These are phyloP conservation scores for Pyrenophora graminea DNA, from an alignment of 2,329 filamentous ascomycete species.

Conservation along the genomic window DNA sequence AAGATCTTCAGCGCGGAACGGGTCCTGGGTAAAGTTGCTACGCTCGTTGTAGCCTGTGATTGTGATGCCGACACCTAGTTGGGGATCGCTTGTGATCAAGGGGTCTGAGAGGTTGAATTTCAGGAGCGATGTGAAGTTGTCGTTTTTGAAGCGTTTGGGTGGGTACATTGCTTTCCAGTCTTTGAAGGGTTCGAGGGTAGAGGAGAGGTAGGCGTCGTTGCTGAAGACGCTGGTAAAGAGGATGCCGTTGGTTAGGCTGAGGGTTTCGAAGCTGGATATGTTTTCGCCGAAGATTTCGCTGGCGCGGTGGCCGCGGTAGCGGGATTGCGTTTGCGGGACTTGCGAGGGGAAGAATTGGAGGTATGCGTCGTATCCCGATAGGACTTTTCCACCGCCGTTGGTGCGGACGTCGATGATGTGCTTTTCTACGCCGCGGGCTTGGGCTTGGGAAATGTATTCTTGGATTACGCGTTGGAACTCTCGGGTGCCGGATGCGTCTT, in stretches of 20 bases:
- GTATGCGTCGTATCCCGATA: conserved; percentile 53
- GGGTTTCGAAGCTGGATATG: conserved; percentile 22
- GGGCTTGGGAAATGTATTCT: conserved; percentile 54
- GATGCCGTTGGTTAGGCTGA: conserved; percentile 24
- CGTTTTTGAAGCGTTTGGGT: conserved; percentile 37
- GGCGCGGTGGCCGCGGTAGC: conserved; percentile 52
- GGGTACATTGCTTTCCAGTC: conserved; percentile 47
- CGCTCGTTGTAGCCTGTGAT: conserved; percentile 37
- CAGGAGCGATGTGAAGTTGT: conserved; percentile 46
- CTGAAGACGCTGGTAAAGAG: conserved; percentile 43
- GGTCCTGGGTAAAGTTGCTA: conserved; percentile 34
- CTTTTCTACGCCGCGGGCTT: conserved; percentile 57
- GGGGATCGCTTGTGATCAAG: conserved; percentile 36
- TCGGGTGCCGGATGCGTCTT: conserved; percentile 18
- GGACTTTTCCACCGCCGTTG: conserved; percentile 62
- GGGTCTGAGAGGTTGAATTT: conserved; percentile 48
- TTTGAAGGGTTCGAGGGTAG: conserved; percentile 32
- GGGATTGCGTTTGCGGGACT: conserved; percentile 51
- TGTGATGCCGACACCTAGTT: conserved; percentile 31
- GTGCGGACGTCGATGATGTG: conserved; percentile 66
- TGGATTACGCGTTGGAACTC: conserved; percentile 48
- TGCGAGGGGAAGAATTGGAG: conserved; percentile 58
- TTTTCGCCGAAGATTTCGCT: conserved; percentile 33
- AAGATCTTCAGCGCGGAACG: conserved; percentile 47
- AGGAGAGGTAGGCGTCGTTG: conserved; percentile 37